A percentile compares a stretch with the other conserved stretches of the same genome.
Evolutionary conservation across 352 stramenopile genomes (phyloP).

Genomic region (Discostella stelligera): DNA sequence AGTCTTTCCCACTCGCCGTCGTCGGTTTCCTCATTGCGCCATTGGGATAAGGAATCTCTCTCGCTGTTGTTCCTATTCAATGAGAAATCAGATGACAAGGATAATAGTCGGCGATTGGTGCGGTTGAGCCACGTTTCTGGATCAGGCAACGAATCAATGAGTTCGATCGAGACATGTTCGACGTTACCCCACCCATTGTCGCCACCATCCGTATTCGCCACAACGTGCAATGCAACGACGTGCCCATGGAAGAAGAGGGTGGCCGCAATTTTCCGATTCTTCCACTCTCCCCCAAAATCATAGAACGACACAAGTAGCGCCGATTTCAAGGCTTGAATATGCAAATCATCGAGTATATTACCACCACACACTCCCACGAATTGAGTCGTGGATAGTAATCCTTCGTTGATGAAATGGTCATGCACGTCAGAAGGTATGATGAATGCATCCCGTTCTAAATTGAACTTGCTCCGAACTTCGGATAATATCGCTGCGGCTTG

Average conservation of each 20-base stretch:
- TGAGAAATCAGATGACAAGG: background rate
- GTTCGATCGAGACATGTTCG: conserved; percentile 56
- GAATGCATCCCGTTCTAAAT: conserved; percentile 64
- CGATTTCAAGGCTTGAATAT: conserved; percentile 54
- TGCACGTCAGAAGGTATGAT: conserved; percentile 81
- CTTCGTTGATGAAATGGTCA: conserved; percentile 72
- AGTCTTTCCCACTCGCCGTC: background rate
- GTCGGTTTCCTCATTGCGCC: conserved; percentile 1
- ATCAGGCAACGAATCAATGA: conserved; percentile 77
- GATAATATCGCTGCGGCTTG: conserved; percentile 60
- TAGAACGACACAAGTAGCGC: conserved; percentile 24
- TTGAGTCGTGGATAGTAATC: conserved; percentile 58
- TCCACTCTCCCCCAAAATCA: conserved; percentile 9
- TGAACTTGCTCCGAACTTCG: conserved; percentile 63
- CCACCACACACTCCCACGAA: conserved; percentile 77
- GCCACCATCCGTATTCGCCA: conserved; percentile 1
- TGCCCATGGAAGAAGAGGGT: conserved; percentile 81
- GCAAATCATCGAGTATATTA: conserved; percentile 72
- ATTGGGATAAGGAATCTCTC: background rate
- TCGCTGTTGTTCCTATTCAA: background rate
- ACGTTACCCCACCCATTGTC: background rate
- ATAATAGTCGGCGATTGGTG: background rate
- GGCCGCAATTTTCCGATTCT: conserved; percentile 52
- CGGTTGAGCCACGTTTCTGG: conserved; percentile 34
- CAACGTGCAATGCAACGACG: conserved; percentile 59